Evolutionary conservation across 768 basidiomycete species (phyloP), one percentile per base, ranked within the genome.

Genomic region (Russula earlei): DNA sequence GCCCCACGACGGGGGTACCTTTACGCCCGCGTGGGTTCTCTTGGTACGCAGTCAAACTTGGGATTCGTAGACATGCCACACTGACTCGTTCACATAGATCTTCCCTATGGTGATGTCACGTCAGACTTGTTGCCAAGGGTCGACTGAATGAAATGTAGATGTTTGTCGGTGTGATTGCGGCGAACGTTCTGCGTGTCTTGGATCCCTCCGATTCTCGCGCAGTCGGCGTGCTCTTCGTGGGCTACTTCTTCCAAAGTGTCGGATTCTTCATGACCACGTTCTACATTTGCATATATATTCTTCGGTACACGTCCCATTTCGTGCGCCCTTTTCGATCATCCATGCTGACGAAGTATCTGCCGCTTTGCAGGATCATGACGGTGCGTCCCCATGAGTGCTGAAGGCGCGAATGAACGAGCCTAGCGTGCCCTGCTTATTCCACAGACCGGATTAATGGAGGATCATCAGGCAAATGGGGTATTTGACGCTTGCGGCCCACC

Each of bases 231-330:
- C 67, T 77, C 15, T 64, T 76, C 41, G 63, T 65, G 2, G 73
- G 73, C 6, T 77, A 78, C 66, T 74, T 75, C 64, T 78, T 77
- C 66, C 76, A 77, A 70, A 75, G 74, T 69, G 14, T 52, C 40
- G 75, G 76, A 5, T 75, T 74, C 67, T 77, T 76, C 67, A 72
- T 77, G 70, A 75, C 75, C 11, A 73, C 75, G 63, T 74, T 76
- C 61, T 77, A 78, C 56, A 71, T 78, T 37, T 74, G 74, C 64
- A 75, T 77, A 41, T 78, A 77, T 56, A 68, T 78, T 49, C 71
- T 76, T 47, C 68, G 74, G 70, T 73, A 44, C 17, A 71, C 63
- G 48, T 37, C 29, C 15, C 31, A 29, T 42, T 34, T 55, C 29
- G 38, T 20, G 19, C 43, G 19, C n/a, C n/a, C 31, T 14, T 36